Conservation (phyloP, 164 flowering plant species). For the Tetracentron sinense region DNA sequence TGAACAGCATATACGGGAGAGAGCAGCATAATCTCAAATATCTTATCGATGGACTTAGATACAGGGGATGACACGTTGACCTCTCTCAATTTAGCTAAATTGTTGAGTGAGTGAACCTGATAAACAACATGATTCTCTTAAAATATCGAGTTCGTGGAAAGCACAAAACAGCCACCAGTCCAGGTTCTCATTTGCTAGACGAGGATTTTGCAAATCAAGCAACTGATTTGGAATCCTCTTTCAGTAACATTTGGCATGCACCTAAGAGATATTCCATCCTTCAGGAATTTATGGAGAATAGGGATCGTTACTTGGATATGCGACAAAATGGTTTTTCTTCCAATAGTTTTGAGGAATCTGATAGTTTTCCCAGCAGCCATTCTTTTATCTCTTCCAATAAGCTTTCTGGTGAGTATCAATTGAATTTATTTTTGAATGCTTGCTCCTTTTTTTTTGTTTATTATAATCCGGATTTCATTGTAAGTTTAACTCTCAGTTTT, state of each 20-base stretch:
- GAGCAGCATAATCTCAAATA: conserved; percentile 51
- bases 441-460: not conserved
- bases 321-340: conserved; percentile 20
- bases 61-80: conserved; percentile 39
- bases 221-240: conserved; percentile 23
- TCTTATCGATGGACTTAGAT: conserved; percentile 49
- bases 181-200: conserved; percentile 51
- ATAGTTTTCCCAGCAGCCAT: conserved; percentile 12
- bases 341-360: conserved; percentile 16
- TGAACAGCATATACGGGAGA: conserved; percentile 44
- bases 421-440: too few species aligned
- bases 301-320: conserved; percentile 20
- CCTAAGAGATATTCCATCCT: conserved; percentile 3
- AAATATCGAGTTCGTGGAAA: conserved; percentile 27
- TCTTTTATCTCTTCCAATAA: conserved; percentile 23
- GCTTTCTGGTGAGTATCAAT: conserved; percentile 21
- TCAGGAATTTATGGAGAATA: conserved; percentile 20
- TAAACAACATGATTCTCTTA: conserved; percentile 18
- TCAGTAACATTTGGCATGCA: conserved; percentile 9
- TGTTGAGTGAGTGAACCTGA: conserved; percentile 32
- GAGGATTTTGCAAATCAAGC: conserved; percentile 30
- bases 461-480: too few species aligned
- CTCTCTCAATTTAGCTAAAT: conserved; percentile 28
- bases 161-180: conserved; percentile 33
- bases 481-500: too few species aligned